phyloP scores from a whole-genome alignment of 441 rosid genomes.

The Gossypium trilobum region DNA sequence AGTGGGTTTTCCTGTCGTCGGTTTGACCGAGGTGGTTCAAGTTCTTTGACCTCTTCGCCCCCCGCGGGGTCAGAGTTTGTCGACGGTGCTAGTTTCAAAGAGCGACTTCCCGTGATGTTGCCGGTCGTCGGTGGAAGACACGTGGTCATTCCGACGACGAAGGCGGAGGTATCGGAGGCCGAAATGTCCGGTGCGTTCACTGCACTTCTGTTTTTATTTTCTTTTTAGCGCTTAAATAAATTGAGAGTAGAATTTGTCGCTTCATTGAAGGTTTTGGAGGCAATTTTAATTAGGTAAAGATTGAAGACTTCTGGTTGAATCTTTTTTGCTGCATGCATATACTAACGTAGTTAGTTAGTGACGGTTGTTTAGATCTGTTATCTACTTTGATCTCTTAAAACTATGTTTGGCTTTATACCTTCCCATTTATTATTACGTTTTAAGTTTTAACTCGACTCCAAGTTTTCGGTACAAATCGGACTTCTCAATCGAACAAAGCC shows the following conservation, averaged over 20 bases:
- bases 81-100: slow-evolving; percentile 36
- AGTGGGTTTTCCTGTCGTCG: slow-evolving; percentile 57
- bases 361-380: background rate
- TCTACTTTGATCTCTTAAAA: background rate
- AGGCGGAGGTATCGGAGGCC: slow-evolving; percentile 32
- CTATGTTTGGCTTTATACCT: background rate
- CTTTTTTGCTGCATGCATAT: background rate
- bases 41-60: slow-evolving; percentile 48
- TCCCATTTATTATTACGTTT: background rate
- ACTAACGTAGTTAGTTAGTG: background rate
- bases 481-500: background rate
- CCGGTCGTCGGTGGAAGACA: slow-evolving; percentile 77
- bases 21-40: slow-evolving; percentile 49
- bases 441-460: background rate
- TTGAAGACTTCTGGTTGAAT: background rate
- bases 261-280: slow-evolving; percentile 3
- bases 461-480: background rate
- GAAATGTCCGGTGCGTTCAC: slow-evolving; percentile 46
- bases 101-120: slow-evolving; percentile 37
- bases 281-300: background rate
- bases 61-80: slow-evolving; percentile 1
- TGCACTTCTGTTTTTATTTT: background rate
- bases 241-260: background rate
- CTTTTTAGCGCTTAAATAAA: background rate
- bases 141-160: slow-evolving; percentile 50